Evolutionary conservation across 257 asterid genomes (phyloP), one percentile per base, ranked within the genome.

Genomic region (Lycium ferocissimum): DNA sequence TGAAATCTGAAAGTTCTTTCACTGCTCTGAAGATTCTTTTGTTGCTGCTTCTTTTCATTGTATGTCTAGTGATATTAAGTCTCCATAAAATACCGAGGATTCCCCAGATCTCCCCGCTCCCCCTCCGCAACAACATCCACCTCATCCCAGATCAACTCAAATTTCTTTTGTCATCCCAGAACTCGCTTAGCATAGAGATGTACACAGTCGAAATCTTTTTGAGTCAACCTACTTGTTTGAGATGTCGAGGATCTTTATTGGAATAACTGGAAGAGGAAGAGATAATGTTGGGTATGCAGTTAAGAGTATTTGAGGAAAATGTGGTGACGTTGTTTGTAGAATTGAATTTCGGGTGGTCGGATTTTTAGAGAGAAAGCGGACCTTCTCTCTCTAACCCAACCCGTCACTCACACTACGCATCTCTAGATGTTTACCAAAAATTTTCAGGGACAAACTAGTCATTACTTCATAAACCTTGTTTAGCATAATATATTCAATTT

Each of bases 401-500:
- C 43, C 40, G 43, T 71, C 57, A 43, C 47, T 14, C 20, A 11
- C 79, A 71, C 17, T 43, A 40, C 20, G 17, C 79, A 71, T 71
- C 56, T 71, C 80, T 54, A 45, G 22, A 72, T 71, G 38, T 72
- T 4, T 6, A 26, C 57, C 79, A 9, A 45, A 66, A 45, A 10
- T n/a, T 45, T 72, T 49, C 58, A n/a, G 80, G 37, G 17, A 45
- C 80, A 72, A 72, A 43, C 80, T 72, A 72, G 80, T 72, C 18
- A 22, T 75, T 75, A 75, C 81, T 49, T 75, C 62, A 49, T 75
- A 75, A 12, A 49, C 81, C 62, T 26, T 75, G 81, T 12, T 75
- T 75, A 22, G 62, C 62, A 22, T 14, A 20, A 49, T 51, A 6
- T 49, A 75, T 26, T 20, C 14, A 76, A 22, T 53, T 51, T 33